Evolutionary conservation across 2,329 filamentous ascomycete species (phyloP).

Genomic region (Fusarium nygamai): DNA sequence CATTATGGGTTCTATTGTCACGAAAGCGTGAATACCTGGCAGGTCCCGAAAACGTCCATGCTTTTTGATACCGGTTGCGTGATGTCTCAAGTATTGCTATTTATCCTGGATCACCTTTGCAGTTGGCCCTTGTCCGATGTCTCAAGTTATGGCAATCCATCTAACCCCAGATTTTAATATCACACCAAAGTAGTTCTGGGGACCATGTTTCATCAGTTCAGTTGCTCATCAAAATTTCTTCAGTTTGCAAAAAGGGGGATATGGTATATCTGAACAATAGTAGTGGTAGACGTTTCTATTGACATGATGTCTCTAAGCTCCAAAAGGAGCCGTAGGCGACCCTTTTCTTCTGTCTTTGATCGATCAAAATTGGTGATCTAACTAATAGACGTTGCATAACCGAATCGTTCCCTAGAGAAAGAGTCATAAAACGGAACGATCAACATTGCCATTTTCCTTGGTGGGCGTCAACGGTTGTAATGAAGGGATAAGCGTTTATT

Average conservation of each 20-base stretch:
- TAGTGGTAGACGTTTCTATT: not conserved
- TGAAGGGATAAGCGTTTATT: not conserved
- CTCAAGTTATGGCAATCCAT: not conserved
- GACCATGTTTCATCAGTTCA: not conserved
- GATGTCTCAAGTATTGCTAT: conserved; percentile 9
- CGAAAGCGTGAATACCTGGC: conserved; percentile 11
- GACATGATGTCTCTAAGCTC: not conserved
- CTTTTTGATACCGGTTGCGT: conserved; percentile 2
- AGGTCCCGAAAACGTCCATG: not conserved
- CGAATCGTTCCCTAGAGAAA: not conserved
- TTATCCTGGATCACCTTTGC: not conserved
- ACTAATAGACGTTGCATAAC: not conserved
- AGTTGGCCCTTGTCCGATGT: not conserved
- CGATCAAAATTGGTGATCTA: not conserved
- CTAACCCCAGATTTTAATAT: not conserved
- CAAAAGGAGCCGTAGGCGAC: not conserved
- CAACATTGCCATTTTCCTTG: not conserved
- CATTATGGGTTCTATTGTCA: not conserved
- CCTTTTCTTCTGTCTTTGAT: not conserved
- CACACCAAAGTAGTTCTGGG: not conserved
- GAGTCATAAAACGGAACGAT: not conserved
- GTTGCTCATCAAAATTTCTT: not conserved
- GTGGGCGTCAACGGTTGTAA: not conserved
- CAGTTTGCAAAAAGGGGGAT: not conserved
- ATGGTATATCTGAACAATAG: not conserved